phyloP scores from a whole-genome alignment of 2,329 filamentous ascomycete genomes.

The Botrytis deweyae region DNA sequence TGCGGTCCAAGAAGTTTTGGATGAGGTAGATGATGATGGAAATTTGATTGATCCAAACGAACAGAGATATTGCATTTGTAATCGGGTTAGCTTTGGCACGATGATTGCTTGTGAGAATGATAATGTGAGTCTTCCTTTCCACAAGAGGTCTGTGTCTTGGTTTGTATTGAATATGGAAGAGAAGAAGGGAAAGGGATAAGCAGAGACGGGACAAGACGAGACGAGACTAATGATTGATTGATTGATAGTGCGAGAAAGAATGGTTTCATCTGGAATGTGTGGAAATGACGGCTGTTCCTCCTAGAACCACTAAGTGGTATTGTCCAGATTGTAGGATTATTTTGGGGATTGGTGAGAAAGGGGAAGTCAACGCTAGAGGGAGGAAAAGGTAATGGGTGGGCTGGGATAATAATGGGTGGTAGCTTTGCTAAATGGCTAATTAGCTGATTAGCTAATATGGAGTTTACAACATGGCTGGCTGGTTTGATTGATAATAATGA shows the following conservation, averaged over 20 bases:
- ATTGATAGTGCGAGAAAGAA: constrained; percentile 67
- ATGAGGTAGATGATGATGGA: constrained; percentile 66
- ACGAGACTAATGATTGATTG: constrained; percentile 26
- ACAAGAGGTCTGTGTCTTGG: neutral
- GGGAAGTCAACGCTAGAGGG: constrained; percentile 52
- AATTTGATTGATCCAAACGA: constrained; percentile 74
- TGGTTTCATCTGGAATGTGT: constrained; percentile 86
- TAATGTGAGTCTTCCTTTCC: constrained; percentile 56
- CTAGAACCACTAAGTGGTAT: constrained; percentile 78
- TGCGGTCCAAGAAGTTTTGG: constrained; percentile 49
- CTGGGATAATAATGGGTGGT: neutral
- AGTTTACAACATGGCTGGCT: constrained; percentile 1
- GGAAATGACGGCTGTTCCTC: constrained; percentile 63
- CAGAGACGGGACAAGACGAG: no score
- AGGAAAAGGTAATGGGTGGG: constrained; percentile 36
- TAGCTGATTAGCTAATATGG: neutral
- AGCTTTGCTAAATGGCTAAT: neutral
- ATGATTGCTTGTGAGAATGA: constrained; percentile 84
- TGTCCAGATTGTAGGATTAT: constrained; percentile 71
- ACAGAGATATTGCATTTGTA: constrained; percentile 74
- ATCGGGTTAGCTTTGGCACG: constrained; percentile 74
- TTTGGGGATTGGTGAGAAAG: constrained; percentile 62
- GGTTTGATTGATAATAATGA: neutral
- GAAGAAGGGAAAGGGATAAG: no score
- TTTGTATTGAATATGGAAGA: constrained; percentile 7